phyloP scores from a whole-genome alignment of 495 filamentous ascomycete species.

The Cercophora newfieldiana region DNA sequence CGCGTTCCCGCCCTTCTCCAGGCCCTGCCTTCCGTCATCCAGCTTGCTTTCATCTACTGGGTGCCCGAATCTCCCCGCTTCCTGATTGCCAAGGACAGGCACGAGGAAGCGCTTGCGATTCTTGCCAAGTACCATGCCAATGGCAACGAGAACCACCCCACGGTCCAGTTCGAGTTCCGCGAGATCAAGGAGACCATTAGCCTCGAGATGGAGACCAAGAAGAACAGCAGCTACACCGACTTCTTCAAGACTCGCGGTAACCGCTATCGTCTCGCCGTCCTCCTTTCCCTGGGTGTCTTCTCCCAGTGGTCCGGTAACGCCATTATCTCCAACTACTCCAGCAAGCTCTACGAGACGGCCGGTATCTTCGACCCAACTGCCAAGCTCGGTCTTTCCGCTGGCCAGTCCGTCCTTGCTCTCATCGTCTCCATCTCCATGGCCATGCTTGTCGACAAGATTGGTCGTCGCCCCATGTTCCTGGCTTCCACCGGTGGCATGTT shows the following conservation, averaged over 20 bases:
- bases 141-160: constrained; percentile 54
- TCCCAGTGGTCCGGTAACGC: constrained; percentile 72
- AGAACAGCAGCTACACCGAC: constrained; percentile 53
- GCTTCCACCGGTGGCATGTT: constrained; percentile 61
- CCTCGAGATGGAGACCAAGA: constrained; percentile 48
- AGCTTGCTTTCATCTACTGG: constrained; percentile 54
- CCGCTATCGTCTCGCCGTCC: constrained; percentile 59
- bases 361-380: constrained; percentile 54
- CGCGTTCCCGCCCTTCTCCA: constrained; percentile 57
- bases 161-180: constrained; percentile 60
- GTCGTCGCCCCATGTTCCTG: constrained; percentile 60
- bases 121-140: constrained; percentile 60
- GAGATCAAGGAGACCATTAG: constrained; percentile 61
- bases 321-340: constrained; percentile 65
- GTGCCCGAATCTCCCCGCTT: constrained; percentile 63
- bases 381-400: constrained; percentile 54
- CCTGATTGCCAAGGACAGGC: constrained; percentile 64
- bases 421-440: constrained; percentile 57
- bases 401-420: constrained; percentile 52
- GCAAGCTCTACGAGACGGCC: constrained; percentile 56
- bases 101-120: constrained; percentile 60
- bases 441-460: constrained; percentile 60
- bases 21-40: constrained; percentile 52
- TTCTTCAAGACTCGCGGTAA: constrained; percentile 71
- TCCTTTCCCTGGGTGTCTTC: constrained; percentile 61